Evolutionary conservation across 2,329 filamentous ascomycete genomes (phyloP).

Genomic region (Fusarium musae): DNA sequence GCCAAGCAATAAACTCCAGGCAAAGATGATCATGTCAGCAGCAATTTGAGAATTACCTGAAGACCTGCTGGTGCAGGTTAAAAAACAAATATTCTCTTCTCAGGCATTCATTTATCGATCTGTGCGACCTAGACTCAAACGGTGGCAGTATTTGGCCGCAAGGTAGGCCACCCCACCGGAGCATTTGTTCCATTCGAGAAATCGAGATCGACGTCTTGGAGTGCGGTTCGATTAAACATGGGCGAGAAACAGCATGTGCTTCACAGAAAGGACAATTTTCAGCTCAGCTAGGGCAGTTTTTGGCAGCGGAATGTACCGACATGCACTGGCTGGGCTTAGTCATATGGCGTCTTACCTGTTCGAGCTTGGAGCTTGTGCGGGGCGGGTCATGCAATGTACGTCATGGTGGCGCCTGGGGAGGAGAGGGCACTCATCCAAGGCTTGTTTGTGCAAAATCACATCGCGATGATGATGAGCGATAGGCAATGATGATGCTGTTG

Average conservation of each 20-base stretch:
- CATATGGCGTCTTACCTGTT: slow-evolving; percentile 27
- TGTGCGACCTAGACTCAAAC: not conserved
- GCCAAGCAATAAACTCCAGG: not conserved
- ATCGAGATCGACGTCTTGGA: slow-evolving; percentile 24
- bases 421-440: slow-evolving; percentile 32
- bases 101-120: not conserved
- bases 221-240: slow-evolving; percentile 6
- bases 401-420: slow-evolving; percentile 37
- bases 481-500: slow-evolving; percentile 36
- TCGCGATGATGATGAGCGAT: slow-evolving; percentile 35
- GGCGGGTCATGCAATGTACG: slow-evolving; percentile 35
- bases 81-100: not conserved
- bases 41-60: not conserved
- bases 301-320: slow-evolving; percentile 21
- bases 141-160: not conserved
- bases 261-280: not conserved
- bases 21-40: not conserved
- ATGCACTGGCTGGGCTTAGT: slow-evolving; percentile 2
- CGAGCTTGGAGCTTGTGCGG: slow-evolving; percentile 39
- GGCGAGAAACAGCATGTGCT: slow-evolving; percentile 23
- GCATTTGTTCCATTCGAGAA: slow-evolving; percentile 34
- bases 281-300: not conserved
- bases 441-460: slow-evolving; percentile 24
- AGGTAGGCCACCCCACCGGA: slow-evolving; percentile 12
- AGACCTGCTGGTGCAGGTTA: not conserved